phyloP scores from a whole-genome alignment of 2,329 filamentous ascomycete genomes.

The Colletotrichum sp. region DNA sequence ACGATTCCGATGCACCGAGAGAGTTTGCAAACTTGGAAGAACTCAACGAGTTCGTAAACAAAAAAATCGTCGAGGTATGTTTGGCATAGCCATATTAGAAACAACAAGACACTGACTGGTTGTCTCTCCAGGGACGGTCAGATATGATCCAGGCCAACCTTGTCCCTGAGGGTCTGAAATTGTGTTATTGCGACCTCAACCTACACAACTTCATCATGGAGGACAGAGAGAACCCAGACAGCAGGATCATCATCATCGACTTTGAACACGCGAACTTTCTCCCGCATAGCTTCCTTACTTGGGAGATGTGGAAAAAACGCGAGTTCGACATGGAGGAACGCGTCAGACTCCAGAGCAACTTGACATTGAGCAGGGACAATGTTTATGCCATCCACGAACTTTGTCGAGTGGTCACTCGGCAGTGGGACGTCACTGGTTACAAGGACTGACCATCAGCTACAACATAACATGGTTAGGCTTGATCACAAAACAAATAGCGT shows the following conservation, averaged over 20 bases:
- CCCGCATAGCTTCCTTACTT: background rate
- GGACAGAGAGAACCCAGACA: background rate
- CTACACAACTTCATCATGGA: background rate
- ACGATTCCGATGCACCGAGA: background rate
- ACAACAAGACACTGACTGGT: background rate
- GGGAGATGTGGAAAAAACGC: background rate
- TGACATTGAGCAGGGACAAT: background rate
- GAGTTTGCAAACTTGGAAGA: background rate
- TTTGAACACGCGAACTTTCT: background rate
- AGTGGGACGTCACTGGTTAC: background rate
- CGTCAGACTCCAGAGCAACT: background rate
- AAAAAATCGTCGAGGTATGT: background rate
- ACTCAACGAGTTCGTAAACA: background rate
- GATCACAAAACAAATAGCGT: background rate
- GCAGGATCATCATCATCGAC: background rate
- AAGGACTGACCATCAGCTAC: background rate
- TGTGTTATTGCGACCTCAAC: background rate
- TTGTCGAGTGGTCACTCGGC: background rate
- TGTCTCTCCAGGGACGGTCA: background rate
- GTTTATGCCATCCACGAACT: background rate
- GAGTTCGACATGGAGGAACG: background rate
- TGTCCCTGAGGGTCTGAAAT: background rate
- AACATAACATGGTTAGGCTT: background rate
- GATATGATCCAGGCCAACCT: background rate
- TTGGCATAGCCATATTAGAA: rapidly evolving